Evolutionary conservation across 1,139 yeast genomes (phyloP).

Genomic region (Scheffersomyces illinoinensis): DNA sequence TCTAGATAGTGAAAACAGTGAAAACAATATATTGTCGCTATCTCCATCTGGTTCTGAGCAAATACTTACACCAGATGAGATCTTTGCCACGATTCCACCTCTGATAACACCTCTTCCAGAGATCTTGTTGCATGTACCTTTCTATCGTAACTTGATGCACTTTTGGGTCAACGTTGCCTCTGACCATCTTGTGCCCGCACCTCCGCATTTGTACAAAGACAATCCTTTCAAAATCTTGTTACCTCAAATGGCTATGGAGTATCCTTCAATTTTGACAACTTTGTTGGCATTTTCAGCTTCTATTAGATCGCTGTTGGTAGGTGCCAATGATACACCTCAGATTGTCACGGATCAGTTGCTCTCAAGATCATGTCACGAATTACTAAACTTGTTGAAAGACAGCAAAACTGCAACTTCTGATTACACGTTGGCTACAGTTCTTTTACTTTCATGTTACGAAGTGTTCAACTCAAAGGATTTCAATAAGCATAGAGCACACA

Average conservation of each 20-base stretch:
- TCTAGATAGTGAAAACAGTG: neutral
- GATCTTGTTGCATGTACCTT: conserved; percentile 56
- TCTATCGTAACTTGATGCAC: conserved; percentile 59
- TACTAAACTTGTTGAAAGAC: conserved; percentile 53
- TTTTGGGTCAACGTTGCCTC: conserved; percentile 67
- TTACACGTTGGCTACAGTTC: conserved; percentile 64
- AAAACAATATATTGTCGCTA: neutral
- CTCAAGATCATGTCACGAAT: conserved; percentile 57
- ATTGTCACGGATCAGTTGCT: conserved; percentile 52
- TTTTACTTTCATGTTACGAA: conserved; percentile 64
- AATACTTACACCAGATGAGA: conserved; percentile 9
- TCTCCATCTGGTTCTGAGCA: conserved; percentile 4
- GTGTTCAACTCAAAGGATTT: conserved; percentile 50
- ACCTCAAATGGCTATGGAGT: conserved; percentile 69
- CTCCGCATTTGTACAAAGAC: conserved; percentile 52
- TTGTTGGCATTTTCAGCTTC: conserved; percentile 69
- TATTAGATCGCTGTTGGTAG: conserved; percentile 39
- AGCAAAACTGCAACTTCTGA: conserved; percentile 58
- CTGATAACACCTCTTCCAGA: conserved; percentile 57
- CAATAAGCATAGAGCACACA: conserved; percentile 63
- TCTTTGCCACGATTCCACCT: conserved; percentile 41
- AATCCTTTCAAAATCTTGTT: conserved; percentile 69
- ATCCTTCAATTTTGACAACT: conserved; percentile 59
- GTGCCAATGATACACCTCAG: conserved; percentile 38
- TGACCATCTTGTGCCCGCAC: conserved; percentile 67